phyloP scores from a whole-genome alignment of 2,329 filamentous ascomycete species.

The Eurotiales sp. region DNA sequence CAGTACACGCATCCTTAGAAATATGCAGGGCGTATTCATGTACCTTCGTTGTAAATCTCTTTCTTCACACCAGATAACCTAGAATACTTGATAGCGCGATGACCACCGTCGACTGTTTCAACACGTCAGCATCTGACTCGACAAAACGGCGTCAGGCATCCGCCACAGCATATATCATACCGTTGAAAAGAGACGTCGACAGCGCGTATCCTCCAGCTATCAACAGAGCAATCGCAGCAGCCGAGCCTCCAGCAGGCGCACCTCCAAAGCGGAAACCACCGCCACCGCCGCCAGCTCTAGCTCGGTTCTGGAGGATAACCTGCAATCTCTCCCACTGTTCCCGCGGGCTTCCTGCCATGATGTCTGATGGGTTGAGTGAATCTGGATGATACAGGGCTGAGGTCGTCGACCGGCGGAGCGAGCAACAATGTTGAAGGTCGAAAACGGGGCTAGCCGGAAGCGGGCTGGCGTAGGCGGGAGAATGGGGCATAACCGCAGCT shows the following conservation, averaged over 20 bases:
- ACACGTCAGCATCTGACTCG: neutral
- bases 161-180: slow-evolving; percentile 37
- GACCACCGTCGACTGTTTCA: slow-evolving; percentile 81
- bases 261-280: slow-evolving; percentile 50
- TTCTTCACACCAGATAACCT: slow-evolving; percentile 88
- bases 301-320: slow-evolving; percentile 55
- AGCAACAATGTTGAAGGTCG: slow-evolving; percentile 21
- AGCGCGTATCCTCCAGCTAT: slow-evolving; percentile 38
- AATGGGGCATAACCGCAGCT: slow-evolving; percentile 4
- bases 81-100: slow-evolving; percentile 97
- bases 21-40: neutral
- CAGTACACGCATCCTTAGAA: slow-evolving; percentile 6
- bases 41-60: slow-evolving; percentile 95
- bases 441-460: slow-evolving; percentile 7
- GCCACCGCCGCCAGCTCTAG: slow-evolving; percentile 47
- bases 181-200: slow-evolving; percentile 65
- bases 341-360: slow-evolving; percentile 54
- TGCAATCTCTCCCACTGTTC: slow-evolving; percentile 65
- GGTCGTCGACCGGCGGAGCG: slow-evolving; percentile 11
- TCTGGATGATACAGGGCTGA: slow-evolving; percentile 19
- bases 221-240: slow-evolving; percentile 54
- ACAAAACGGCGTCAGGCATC: neutral
- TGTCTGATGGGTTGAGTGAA: slow-evolving; percentile 25
- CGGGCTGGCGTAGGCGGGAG: slow-evolving; percentile 9
- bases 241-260: slow-evolving; percentile 50